Base-by-base conservation (phyloP, 257 asterid species). In the Salvia splendens region DNA sequence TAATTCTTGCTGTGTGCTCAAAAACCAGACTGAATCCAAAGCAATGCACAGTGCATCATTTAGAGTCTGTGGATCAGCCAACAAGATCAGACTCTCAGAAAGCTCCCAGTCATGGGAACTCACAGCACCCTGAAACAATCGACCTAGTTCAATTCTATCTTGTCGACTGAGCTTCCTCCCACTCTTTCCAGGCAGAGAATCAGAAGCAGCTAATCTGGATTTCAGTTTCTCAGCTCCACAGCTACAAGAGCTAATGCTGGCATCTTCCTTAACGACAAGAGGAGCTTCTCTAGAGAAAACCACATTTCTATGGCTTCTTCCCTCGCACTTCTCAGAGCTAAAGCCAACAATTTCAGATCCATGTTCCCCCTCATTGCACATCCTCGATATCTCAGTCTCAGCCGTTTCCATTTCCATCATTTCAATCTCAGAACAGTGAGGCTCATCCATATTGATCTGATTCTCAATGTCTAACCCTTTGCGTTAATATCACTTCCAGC, bases 61-160 rank as follows among this genome's bases (percentile, higher is more conserved):
- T 43, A 91, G 87, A 60, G 97, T 91, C 78, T 88, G 99, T 12
- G 92, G 92, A 79, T 93, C 96, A 12, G 95, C 97, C 87, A 86
- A 77, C 71, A 80, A 68, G 67, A 91, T 85, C 71, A 94, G 75
- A 78, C 89, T 90, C 81, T 91, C 97, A 0, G 96, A 92, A 40
- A 85, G 92, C 77, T 88, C 97, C 99, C 99, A 94, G 60, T 89
- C 95, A 71, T 81, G 92, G 35, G 92, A 70, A 80, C 96, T 94
- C 81, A 94, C 95, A 66, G 97, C 95, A 16, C 95, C 92, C 73
- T 94, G 96, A 80, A 94, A 94, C 82, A 94, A 62, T 51, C 96
- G 82, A 5, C 96, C 96, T 73, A 91, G 63, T 77, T 93, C 99
- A 11, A 88, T 84, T 73, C 99, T 86, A 71, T 90, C 96, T 57